Percentiles rank a stretch among this genome's conserved stretches.
Conservation (phyloP, 768 basidiomycete genomes). For the Leccinum longicurvipes region DNA sequence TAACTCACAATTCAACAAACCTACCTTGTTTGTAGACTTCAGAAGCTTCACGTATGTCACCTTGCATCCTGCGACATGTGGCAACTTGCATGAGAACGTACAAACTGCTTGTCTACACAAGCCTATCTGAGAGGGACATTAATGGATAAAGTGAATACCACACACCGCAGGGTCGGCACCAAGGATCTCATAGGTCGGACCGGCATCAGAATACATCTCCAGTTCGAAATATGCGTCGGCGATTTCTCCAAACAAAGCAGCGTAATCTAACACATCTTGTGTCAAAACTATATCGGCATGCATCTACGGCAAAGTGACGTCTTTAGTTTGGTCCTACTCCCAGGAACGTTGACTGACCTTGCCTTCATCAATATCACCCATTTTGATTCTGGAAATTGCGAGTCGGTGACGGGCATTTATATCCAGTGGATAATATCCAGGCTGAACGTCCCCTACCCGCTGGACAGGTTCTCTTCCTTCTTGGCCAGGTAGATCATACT, state of each 20-base stretch:
- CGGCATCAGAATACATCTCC: slow-evolving; percentile 74
- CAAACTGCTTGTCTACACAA: slow-evolving; percentile 65
- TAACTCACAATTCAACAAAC: slow-evolving; percentile 12
- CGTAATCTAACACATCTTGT: slow-evolving; percentile 74
- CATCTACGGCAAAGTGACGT: slow-evolving; percentile 40
- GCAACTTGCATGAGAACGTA: slow-evolving; percentile 76
- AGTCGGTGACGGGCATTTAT: slow-evolving; percentile 77
- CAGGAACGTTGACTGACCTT: slow-evolving; percentile 46
- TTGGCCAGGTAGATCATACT: slow-evolving; percentile 69
- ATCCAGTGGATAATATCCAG: slow-evolving; percentile 41
- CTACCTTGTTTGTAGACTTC: slow-evolving; percentile 82
- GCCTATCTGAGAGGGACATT: neutral
- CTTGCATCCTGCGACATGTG: slow-evolving; percentile 73
- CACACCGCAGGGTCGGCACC: slow-evolving; percentile 71
- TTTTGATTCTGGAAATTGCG: slow-evolving; percentile 76
- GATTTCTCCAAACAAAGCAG: slow-evolving; percentile 75
- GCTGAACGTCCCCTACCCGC: slow-evolving; percentile 46
- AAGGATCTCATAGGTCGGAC: slow-evolving; percentile 75
- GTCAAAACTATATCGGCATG: slow-evolving; percentile 72
- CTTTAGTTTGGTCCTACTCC: neutral
- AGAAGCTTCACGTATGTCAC: slow-evolving; percentile 71
- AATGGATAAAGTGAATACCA: slow-evolving; percentile 3
- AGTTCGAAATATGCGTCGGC: slow-evolving; percentile 75
- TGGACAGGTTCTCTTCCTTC: slow-evolving; percentile 34
- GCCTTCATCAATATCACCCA: slow-evolving; percentile 78